A percentile compares a stretch with the other conserved stretches of the same genome.
These are phyloP conservation scores for Apiospora aurea DNA, from an alignment of 2,329 filamentous ascomycete species.

Conservation along the genomic window DNA sequence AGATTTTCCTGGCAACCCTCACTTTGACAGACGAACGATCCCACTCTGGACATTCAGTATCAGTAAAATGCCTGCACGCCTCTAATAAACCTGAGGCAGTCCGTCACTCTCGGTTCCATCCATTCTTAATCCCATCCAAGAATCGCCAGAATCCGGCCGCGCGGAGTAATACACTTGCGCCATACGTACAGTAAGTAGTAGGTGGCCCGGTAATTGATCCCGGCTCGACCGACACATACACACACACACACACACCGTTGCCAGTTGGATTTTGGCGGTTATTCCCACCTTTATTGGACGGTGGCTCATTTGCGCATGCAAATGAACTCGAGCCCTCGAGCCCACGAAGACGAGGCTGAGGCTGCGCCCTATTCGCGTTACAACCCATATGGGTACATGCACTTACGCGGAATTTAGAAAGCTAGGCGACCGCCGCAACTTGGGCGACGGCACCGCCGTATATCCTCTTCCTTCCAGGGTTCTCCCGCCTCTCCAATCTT, in stretches of 20 bases:
- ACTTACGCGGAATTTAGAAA: background rate
- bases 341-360: slow-evolving; percentile 1
- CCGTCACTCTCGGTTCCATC: slow-evolving; percentile 19
- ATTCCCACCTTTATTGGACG: background rate
- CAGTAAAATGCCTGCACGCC: slow-evolving; percentile 6
- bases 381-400: slow-evolving; percentile 9
- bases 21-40: slow-evolving; percentile 13
- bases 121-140: slow-evolving; percentile 12
- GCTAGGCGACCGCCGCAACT: background rate
- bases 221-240: background rate
- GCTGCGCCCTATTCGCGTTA: slow-evolving; percentile 6
- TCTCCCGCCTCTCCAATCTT: background rate
- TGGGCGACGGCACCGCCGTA: background rate
- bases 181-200: background rate
- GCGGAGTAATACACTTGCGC: slow-evolving; percentile 19
- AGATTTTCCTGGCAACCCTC: slow-evolving; percentile 13
- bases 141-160: background rate
- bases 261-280: background rate
- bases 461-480: background rate
- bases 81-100: slow-evolving; percentile 20
- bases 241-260: background rate
- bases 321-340: background rate
- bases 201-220: slow-evolving; percentile 2
- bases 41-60: slow-evolving; percentile 18
- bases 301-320: slow-evolving; percentile 3